Percentiles rank a stretch among this genome's conserved stretches.
These are phyloP conservation scores for Magnusiomyces clavatus DNA, from an alignment of 1,139 yeast species.

Conservation along the genomic window DNA sequence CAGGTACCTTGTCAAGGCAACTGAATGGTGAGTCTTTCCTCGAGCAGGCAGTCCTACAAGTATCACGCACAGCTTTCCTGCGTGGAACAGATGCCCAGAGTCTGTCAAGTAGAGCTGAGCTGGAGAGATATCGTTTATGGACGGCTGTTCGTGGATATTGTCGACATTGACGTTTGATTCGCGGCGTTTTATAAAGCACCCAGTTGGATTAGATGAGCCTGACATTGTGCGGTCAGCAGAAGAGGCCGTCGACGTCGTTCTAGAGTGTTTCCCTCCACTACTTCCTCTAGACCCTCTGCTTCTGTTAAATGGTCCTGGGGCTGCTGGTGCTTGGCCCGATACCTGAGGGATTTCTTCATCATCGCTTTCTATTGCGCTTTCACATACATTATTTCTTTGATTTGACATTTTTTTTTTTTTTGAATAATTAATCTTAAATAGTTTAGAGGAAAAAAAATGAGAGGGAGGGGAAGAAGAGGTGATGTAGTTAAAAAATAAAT, in stretches of 20 bases:
- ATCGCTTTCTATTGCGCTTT: not conserved
- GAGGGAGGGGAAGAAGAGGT: no score
- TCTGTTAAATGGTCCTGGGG: slow-evolving; percentile 14
- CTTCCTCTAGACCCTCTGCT: not conserved
- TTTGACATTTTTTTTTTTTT: no score
- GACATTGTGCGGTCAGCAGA: no score
- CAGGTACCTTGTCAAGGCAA: slow-evolving; percentile 80
- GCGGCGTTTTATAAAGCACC: not conserved
- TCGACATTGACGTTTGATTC: slow-evolving; percentile 22
- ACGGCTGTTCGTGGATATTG: slow-evolving; percentile 27
- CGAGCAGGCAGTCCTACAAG: slow-evolving; percentile 94
- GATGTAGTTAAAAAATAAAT: no score
- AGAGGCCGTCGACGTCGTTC: not conserved
- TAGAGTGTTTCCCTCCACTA: not conserved
- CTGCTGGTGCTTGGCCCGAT: slow-evolving; percentile 6
- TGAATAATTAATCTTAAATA: no score
- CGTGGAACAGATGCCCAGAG: slow-evolving; percentile 84
- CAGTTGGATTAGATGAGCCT: no score
- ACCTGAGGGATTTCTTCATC: not conserved
- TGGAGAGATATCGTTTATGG: slow-evolving; percentile 39
- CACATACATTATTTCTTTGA: no score
- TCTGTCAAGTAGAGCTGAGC: slow-evolving; percentile 91
- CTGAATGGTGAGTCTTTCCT: slow-evolving; percentile 91
- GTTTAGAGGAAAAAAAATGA: no score
- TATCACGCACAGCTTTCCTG: slow-evolving; percentile 86